phyloP scores from a whole-genome alignment of 805 yeast genomes.

The Saccharomycopsis sp. region DNA sequence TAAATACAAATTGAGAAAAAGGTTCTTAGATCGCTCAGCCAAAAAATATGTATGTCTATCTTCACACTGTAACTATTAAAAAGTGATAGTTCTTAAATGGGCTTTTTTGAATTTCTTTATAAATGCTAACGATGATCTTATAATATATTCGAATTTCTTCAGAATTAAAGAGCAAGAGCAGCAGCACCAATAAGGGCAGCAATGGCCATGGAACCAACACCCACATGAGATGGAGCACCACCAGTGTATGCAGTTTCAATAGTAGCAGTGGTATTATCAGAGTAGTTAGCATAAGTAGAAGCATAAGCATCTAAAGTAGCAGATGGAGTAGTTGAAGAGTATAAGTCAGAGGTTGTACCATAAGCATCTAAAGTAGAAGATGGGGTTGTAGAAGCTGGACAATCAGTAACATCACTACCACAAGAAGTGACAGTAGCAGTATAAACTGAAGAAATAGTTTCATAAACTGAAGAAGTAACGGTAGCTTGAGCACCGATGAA shows the following conservation, averaged over 20 bases:
- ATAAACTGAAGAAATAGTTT: conserved; percentile 16
- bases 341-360: conserved; percentile 9
- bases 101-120: too few relatives aligned
- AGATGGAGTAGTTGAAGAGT: conserved; percentile 3
- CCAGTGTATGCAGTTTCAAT: conserved; percentile 3
- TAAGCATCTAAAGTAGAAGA: conserved; percentile 15
- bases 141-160: too few relatives aligned
- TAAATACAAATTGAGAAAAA: too few relatives aligned
- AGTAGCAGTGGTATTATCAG: conserved; percentile 1
- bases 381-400: conserved; percentile 13
- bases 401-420: conserved; percentile 20
- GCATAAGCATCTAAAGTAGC: conserved; percentile 14
- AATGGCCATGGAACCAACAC: conserved; percentile 5
- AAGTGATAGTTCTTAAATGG: too few relatives aligned
- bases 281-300: conserved; percentile 4
- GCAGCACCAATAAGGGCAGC: conserved; percentile 16
- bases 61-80: too few relatives aligned
- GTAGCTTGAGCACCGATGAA: conserved; percentile 22
- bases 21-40: too few relatives aligned
- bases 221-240: conserved; percentile 4
- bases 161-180: conserved; percentile 16
- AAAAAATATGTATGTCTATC: too few relatives aligned
- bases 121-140: too few relatives aligned
- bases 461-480: conserved; percentile 23
- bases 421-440: conserved; percentile 21